A percentile compares a stretch with the other conserved stretches of the same genome.
Evolutionary conservation across 345 rosid species (phyloP).

Genomic region (Mercurialis annua): DNA sequence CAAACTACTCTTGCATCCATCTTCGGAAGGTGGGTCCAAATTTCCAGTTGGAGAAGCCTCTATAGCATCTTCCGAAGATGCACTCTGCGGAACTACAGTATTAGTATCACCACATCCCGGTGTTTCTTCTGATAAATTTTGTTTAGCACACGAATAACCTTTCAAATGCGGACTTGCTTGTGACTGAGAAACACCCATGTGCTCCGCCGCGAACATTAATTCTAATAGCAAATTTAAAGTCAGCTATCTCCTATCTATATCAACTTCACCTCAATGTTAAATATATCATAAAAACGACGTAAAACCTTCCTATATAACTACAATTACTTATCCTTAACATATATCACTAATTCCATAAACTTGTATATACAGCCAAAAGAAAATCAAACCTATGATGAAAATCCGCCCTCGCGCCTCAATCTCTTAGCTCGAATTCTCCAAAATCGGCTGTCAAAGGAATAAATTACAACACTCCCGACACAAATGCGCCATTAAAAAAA

Average conservation of each 20-base stretch:
- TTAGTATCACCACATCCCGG: neutral
- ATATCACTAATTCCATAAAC: neutral
- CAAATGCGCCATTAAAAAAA: neutral
- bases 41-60: neutral
- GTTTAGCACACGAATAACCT: conserved; percentile 14
- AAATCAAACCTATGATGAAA: neutral
- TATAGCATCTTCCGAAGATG: neutral
- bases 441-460: neutral
- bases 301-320: neutral
- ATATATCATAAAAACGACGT: neutral
- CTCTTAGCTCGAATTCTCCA: neutral
- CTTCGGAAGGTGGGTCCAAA: conserved; percentile 16
- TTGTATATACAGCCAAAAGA: neutral
- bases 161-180: conserved; percentile 8
- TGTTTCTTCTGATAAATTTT: neutral
- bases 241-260: conserved; percentile 3
- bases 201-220: conserved; percentile 14
- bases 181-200: conserved; percentile 18
- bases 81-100: neutral
- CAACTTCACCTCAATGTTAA: neutral
- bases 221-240: neutral
- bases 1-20: conserved; percentile 12
- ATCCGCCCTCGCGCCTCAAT: neutral
- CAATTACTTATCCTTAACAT: neutral
- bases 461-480: neutral